Evolutionary conservation across 805 yeast species (phyloP).

Genomic region (Torulaspora maleeae): DNA sequence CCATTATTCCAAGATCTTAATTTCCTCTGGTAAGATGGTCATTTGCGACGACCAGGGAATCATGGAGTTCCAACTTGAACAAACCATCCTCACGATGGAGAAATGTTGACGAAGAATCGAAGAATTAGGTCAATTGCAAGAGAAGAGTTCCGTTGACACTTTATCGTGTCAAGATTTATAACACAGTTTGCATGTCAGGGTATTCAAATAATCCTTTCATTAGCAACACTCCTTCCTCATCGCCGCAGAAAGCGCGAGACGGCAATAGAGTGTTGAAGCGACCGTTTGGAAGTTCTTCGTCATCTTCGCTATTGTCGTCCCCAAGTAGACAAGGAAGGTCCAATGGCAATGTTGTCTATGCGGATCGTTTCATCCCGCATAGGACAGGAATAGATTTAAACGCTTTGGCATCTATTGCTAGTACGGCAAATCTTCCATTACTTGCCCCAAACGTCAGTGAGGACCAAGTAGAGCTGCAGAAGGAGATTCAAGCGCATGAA

Average conservation of each 20-base stretch:
- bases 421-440: slow-evolving; percentile 26
- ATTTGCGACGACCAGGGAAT: too few relatives aligned
- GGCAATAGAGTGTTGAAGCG: slow-evolving; percentile 19
- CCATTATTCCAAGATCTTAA: too few relatives aligned
- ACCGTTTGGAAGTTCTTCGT: slow-evolving; percentile 20
- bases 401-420: slow-evolving; percentile 60
- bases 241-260: slow-evolving; percentile 29
- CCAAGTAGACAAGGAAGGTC: slow-evolving; percentile 34
- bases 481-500: slow-evolving; percentile 77
- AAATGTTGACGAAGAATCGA: too few relatives aligned
- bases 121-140: background rate
- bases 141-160: too few relatives aligned
- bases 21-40: too few relatives aligned
- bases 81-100: background rate
- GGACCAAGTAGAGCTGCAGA: slow-evolving; percentile 61
- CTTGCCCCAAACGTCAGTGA: slow-evolving; percentile 23
- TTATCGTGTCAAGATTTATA: too few relatives aligned
- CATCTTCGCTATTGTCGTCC: slow-evolving; percentile 27
- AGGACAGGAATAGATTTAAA: slow-evolving; percentile 82
- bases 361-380: slow-evolving; percentile 85
- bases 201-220: slow-evolving; percentile 30
- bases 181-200: slow-evolving; percentile 11
- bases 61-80: background rate
- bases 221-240: slow-evolving; percentile 34
- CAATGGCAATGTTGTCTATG: slow-evolving; percentile 43